A percentile compares a stretch with the other conserved stretches of the same genome.
Conservation (phyloP, 495 filamentous ascomycete genomes). For the Talaromyces ruber region DNA sequence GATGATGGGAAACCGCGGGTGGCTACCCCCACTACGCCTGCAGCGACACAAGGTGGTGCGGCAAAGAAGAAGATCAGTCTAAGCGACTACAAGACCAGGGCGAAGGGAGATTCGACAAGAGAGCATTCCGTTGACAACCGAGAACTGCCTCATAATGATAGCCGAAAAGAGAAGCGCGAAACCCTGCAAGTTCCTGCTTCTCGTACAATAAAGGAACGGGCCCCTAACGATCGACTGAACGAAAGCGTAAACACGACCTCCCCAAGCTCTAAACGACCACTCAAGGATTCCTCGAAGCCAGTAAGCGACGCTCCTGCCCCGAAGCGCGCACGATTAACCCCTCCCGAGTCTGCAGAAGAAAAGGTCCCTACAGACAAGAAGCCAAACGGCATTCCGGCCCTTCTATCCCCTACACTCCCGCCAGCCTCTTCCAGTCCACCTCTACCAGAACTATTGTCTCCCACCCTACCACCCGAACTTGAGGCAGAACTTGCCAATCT, state of each 20-base stretch:
- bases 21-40: conserved; percentile 19
- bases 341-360: conserved; percentile 16
- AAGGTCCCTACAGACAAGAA: conserved; percentile 12
- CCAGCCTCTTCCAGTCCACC: conserved; percentile 23
- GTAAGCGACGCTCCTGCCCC: conserved; percentile 16
- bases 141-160: conserved; percentile 7
- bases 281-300: conserved; percentile 11
- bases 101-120: conserved; percentile 16
- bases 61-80: conserved; percentile 44
- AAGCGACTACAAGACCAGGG: conserved; percentile 41
- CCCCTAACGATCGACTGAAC: conserved; percentile 5
- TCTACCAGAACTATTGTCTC: conserved; percentile 33
- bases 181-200: conserved; percentile 10
- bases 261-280: conserved; percentile 22
- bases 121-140: background rate
- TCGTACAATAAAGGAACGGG: conserved; percentile 12
- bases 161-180: conserved; percentile 16
- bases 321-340: conserved; percentile 25
- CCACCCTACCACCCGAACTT: conserved; percentile 40
- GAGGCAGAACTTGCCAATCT: conserved; percentile 37
- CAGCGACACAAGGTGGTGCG: conserved; percentile 19
- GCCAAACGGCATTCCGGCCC: conserved; percentile 22
- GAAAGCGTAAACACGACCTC: conserved; percentile 9
- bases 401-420: conserved; percentile 35
- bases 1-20: conserved; percentile 17